Base-by-base conservation (phyloP, 2,329 filamentous ascomycete genomes). In the Colletotrichum tanaceti region DNA sequence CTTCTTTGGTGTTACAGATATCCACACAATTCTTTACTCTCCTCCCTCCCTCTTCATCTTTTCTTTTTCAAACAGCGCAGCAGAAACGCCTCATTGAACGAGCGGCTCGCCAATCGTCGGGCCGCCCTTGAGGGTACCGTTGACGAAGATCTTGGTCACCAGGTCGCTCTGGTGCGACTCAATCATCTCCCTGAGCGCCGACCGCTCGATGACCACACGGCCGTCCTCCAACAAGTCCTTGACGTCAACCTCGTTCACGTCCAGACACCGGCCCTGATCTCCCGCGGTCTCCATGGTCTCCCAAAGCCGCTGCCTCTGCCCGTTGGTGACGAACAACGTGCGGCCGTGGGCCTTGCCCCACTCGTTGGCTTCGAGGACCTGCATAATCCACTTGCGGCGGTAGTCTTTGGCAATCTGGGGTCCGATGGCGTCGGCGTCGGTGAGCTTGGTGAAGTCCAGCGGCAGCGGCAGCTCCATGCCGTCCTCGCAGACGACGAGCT, bases 171-270 rank as follows among this genome's bases (percentile, higher is more conserved):
- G 86, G 75, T 97, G 94, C 72, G 85, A 81, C 76, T 84, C 81
- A 75, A 98, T 86, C 77, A 98, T 89, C 77, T 88, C 86, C 78
- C 90, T 86, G 75, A 99, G 84, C 43, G 95, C 95, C 49, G 83
- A 82, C 78, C 91, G 89, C 86, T 99, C 96, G 75, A 99, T 89
- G 69, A 99, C 90, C 70, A 99, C 83, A 75, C 94, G 89, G 62
- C 92, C 92, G 62, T 91, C 90, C 83, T 96, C 93, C 73, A 99
- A 82, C 72, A 99, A 80, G 78, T 98, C 93, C 87, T 98, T 99
- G 71, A 99, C 93, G 80, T 98, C 96, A 43, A 99, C 93, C 71
- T 97, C 91, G n/a, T 86, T 83, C 68, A 91, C 84, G 65, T 88
- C 86, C 73, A 94, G 82, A 10, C 91, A 90, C 64, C 89, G 87